A percentile compares a stretch with the other conserved stretches of the same genome.
These are phyloP conservation scores for Actinomortierella wolfii DNA, from an alignment of 371 early-diverging fungal species.

Conservation along the genomic window DNA sequence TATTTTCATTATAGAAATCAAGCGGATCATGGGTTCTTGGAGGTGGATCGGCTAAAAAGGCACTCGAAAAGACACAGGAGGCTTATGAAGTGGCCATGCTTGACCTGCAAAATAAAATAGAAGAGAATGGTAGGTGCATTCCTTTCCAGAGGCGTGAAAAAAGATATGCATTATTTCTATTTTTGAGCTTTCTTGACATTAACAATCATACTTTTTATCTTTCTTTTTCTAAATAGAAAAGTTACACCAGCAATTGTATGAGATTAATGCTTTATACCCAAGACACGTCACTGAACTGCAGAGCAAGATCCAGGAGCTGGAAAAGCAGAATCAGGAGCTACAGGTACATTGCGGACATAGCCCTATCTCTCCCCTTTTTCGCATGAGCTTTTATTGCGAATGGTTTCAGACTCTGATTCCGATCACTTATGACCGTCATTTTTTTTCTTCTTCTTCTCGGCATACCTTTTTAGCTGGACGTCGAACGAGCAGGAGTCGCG, in stretches of 20 bases:
- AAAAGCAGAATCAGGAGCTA: constrained; percentile 56
- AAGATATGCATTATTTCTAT: constrained; percentile 10
- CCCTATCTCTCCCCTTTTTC: neutral
- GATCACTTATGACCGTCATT: neutral
- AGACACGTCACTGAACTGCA: constrained; percentile 56
- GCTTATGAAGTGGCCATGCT: constrained; percentile 58
- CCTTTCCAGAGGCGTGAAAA: neutral
- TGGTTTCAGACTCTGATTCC: constrained; percentile 6
- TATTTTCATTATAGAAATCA: constrained; percentile 24
- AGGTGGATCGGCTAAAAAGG: constrained; percentile 67
- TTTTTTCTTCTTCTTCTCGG: neutral
- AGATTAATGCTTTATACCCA: constrained; percentile 58
- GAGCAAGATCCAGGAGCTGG: constrained; percentile 58
- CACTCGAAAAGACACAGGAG: constrained; percentile 58
- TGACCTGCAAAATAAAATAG: constrained; percentile 61
- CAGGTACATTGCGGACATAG: constrained; percentile 44
- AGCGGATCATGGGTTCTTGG: constrained; percentile 48
- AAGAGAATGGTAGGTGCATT: constrained; percentile 59
- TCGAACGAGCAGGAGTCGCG: constrained; percentile 39
- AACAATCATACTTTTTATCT: constrained; percentile 1
- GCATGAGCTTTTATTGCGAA: neutral
- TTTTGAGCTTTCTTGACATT: neutral
- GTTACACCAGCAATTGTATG: constrained; percentile 55
- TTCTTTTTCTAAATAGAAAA: constrained; percentile 41
- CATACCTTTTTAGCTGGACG: constrained; percentile 28